Conservation (phyloP, 176 grass and related monocot genomes). For the Alopecurus myosuroides region DNA sequence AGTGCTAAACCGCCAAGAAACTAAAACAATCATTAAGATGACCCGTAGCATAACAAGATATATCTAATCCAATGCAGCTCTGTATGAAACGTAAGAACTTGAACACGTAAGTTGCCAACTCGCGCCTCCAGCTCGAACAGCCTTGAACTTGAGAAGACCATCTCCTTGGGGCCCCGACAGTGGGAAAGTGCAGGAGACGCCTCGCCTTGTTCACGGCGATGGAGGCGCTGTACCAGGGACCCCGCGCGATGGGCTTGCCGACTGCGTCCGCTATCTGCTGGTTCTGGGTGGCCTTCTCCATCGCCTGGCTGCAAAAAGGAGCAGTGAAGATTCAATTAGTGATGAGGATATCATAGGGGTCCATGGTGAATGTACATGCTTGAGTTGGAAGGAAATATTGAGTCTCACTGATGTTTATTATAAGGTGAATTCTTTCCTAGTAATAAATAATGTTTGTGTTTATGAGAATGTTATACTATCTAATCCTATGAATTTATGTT, state of each 20-base stretch:
- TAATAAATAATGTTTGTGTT: too few relatives aligned
- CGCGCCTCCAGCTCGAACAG: constrained; percentile 56
- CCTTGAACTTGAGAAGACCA: constrained; percentile 81
- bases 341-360: too few relatives aligned
- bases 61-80: not conserved
- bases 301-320: constrained; percentile 56
- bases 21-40: not conserved
- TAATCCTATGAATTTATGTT: too few relatives aligned
- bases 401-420: too few relatives aligned
- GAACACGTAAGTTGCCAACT: not conserved
- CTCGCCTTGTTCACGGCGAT: constrained; percentile 40
- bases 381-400: too few relatives aligned
- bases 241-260: constrained; percentile 54
- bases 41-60: not conserved
- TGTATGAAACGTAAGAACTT: not conserved
- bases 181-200: constrained; percentile 65
- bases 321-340: not conserved
- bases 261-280: constrained; percentile 55
- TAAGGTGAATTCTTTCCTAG: too few relatives aligned
- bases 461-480: too few relatives aligned
- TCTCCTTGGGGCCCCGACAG: constrained; percentile 52
- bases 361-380: too few relatives aligned
- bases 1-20: not conserved
- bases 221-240: constrained; percentile 69
- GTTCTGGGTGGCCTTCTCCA: constrained; percentile 68